Conservation (phyloP, 176 grass and related monocot genomes). For the Lolium rigidum region DNA sequence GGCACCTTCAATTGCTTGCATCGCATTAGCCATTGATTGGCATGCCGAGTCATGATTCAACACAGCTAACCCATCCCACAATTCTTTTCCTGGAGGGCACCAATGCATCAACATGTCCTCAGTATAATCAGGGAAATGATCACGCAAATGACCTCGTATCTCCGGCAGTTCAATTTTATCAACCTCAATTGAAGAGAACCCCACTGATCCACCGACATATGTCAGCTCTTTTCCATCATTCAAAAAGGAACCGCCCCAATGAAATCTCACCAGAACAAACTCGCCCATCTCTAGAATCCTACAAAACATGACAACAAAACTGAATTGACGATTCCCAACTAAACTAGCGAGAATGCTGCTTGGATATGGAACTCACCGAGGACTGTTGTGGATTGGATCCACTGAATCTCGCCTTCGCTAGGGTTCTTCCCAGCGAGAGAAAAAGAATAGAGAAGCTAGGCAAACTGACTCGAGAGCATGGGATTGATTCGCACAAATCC, state of each 20-base stretch:
- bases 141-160: neutral
- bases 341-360: too few species aligned
- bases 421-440: too few species aligned
- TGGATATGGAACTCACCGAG: too few species aligned
- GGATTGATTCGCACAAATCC: too few species aligned
- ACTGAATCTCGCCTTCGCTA: too few species aligned
- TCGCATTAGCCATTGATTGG: neutral
- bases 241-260: neutral
- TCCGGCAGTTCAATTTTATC: neutral
- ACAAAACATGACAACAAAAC: neutral
- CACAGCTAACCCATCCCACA: neutral
- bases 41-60: neutral
- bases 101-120: neutral
- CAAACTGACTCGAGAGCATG: too few species aligned
- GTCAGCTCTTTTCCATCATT: neutral
- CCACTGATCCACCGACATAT: neutral
- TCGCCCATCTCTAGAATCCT: neutral
- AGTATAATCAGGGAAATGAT: neutral
- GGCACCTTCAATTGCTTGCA: neutral
- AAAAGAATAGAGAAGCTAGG: too few species aligned
- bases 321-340: too few species aligned
- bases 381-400: too few species aligned
- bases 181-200: neutral
- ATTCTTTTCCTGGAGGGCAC: neutral
- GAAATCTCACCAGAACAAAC: neutral